Evolutionary conservation across 257 asterid genomes (phyloP), one percentile per base, ranked within the genome.

Genomic region (Scutellaria barbata): DNA sequence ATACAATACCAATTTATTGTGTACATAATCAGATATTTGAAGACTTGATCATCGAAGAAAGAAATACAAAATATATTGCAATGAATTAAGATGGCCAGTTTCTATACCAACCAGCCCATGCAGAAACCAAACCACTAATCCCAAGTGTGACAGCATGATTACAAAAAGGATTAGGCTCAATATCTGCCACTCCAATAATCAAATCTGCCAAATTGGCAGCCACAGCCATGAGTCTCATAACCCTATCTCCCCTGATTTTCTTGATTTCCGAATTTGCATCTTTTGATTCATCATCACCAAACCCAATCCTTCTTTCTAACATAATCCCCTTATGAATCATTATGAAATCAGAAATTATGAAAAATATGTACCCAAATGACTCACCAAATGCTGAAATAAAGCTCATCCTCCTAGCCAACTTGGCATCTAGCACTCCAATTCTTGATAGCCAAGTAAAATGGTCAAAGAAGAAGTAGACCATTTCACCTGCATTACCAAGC

Each of bases 61-160:
- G 17, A 12, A 46, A 46, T 2, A 11, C 7, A 4, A 46, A 12
- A 46, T 12, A 57, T 37, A 35, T 14, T 59, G 25, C 63, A 57
- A 57, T 16, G 35, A 16, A 41, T 82, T 33, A 86, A 0, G 87
- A 81, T 0, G 99, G 99, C 99, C 99, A 94, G 57, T 94, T 94
- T 60, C 99, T 79, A 40, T 94, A 94, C 99, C 97, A 94, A 25
- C 99, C 99, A 74, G 99, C 96, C 99, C 99, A 91, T 39, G 99
- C 96, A 40, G 99, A 94, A 54, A 94, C 95, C 82, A 94, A 69
- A 0, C 99, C 99, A 66, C 99, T 89, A 48, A 91, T 87, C 20
- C 97, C 97, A 1, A 91, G 82, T 13, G 96, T 91, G 39, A 94
- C 84, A 12, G 89, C 82, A 66, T 94, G 97, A 81, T 78, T 75